Conservation (phyloP, 2,329 filamentous ascomycete genomes). For the Hymenoscyphus scutula region DNA sequence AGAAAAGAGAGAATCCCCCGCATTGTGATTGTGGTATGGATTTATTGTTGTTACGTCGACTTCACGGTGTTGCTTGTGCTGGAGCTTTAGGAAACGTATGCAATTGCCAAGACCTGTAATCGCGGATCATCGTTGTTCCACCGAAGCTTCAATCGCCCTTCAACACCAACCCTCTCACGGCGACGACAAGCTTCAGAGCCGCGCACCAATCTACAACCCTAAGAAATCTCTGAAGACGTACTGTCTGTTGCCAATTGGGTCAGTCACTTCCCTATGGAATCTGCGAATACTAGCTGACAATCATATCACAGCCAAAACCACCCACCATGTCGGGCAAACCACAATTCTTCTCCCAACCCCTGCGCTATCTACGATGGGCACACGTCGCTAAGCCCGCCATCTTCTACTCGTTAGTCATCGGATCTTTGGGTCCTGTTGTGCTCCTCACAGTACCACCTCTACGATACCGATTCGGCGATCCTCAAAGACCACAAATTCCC, state of each 20-base stretch:
- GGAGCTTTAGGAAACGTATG: constrained; percentile 39
- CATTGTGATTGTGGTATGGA: constrained; percentile 51
- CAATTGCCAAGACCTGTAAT: constrained; percentile 33
- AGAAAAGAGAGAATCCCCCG: constrained; percentile 71
- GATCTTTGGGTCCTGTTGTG: constrained; percentile 66
- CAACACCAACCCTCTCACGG: constrained; percentile 20
- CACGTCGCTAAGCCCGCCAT: constrained; percentile 84
- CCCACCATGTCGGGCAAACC: constrained; percentile 62
- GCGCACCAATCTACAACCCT: constrained; percentile 19
- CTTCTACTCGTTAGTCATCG: constrained; percentile 82
- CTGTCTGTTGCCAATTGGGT: constrained; percentile 38
- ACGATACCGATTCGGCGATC: constrained; percentile 69
- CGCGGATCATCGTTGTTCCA: constrained; percentile 11
- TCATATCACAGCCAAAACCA: constrained; percentile 20
- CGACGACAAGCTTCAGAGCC: constrained; percentile 13
- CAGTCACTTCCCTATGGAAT: constrained; percentile 10
- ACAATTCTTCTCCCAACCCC: constrained; percentile 78
- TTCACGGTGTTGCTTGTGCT: constrained; percentile 16
- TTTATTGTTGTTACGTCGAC: constrained; percentile 23
- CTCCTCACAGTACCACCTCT: constrained; percentile 73
- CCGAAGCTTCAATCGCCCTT: constrained; percentile 17
- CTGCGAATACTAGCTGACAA: constrained; percentile 14
- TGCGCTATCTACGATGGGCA: constrained; percentile 86
- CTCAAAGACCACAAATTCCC: constrained; percentile 69
- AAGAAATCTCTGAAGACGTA: constrained; percentile 13